Evolutionary conservation across 1,139 yeast genomes (phyloP), one percentile per base, ranked within the genome.

Genomic region (Hanseniaspora uvarum): DNA sequence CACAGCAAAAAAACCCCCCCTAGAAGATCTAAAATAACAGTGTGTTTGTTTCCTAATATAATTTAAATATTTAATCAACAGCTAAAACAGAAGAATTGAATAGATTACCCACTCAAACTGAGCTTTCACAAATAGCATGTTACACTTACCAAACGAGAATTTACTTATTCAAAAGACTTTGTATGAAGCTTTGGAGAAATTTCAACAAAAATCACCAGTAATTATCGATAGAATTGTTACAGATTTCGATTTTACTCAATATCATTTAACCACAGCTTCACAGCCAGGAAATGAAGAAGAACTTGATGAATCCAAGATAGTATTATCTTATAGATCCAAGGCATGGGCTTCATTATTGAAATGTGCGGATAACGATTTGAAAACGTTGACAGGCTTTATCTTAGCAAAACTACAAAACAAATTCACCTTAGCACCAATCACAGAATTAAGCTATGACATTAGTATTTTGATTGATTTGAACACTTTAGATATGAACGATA

Each of bases 221-320:
- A 74, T 84, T n/a, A 76, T 92, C 62, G 96, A 92, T 69, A 80
- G 96, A 67, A 80, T 92, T 59, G 80, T 92, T 59, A 83, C 95
- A 37, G 99, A 92, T 71, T 92, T 92, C 64, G 98, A 92, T 69
- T 88, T 88, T 71, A 94, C 96, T 56, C 86, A 94, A 31, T 88
- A 85, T 70, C 97, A 89, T 69, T 74, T 94, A 59, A 83, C 95
- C 49, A 53, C 53, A n/a, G 46, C 40, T 12, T 16, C 47, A 4
- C 12, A 40, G 7, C 53, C 53, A 8, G 37, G 37, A 19, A 43
- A 50, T 7, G 53, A 36, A 10, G 55, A 40, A 1, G 55, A 53
- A 12, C 37, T 53, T n/a, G 59, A 63, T 45, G 62, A 60, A 49
- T 39, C 59, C 14, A 37, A 56, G 14, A 47, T 67, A 43, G 54